Evolutionary conservation across 805 yeast genomes (phyloP), one percentile per base, ranked within the genome.

Genomic region (Candida sphagnicola): DNA sequence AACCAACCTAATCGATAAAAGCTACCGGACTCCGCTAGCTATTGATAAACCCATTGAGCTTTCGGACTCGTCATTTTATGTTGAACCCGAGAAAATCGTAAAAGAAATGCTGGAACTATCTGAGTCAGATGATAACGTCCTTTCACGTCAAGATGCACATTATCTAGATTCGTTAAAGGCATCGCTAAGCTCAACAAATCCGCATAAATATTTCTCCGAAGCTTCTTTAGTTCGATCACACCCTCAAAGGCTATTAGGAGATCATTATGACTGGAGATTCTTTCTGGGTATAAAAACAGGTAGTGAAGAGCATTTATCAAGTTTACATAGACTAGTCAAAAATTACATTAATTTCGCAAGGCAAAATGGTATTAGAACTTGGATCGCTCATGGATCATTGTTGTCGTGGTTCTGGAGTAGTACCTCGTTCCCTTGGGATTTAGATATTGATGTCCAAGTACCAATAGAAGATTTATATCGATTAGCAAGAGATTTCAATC

Each of bases 341-440:
- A 76, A 75, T 3, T 78, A 77, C 67, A 62, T 77, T 28, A 60
- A 72, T 34, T 77, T 78, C 44, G 51, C 77, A 18, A 54, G 61
- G 23, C 58, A 69, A 3, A 57, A 67, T 33, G 77, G 77, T 2
- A 44, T 78, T 6, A 57, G 65, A 8, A 67, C 83, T 4, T 80
- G 83, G 85, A 62, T 80, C 5, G 83, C 83, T 1, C 85, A 80
- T 52, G 88, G 88, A 2, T 62, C 83, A 1, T 61, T 80, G 45
- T 63, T 79, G 28, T 78, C 82, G 8, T 79, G 84, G 76, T 63
- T 76, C 46, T 78, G 84, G 75, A 78, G 78, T 50, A 85, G 86
- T 0, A 46, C 75, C 38, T 60, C 67, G 5, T 69, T 81, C 54
- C 83, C 85, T 1, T 81, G 85, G 85, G 88, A 81, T 52, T 66